Evolutionary conservation across 2,329 filamentous ascomycete genomes (phyloP).

Genomic region (Fusarium falciforme): DNA sequence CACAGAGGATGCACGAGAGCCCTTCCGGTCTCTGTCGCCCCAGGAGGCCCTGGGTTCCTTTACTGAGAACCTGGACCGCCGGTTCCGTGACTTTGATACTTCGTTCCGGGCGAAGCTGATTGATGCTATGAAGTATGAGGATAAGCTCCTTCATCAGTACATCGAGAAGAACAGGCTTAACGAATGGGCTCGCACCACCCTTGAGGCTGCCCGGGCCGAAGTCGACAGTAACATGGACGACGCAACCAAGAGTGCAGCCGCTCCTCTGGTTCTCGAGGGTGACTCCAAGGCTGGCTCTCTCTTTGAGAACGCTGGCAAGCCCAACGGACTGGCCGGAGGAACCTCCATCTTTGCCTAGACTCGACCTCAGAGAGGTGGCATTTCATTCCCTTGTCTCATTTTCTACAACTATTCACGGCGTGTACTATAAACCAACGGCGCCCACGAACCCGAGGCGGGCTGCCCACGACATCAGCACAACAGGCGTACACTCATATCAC

Average conservation of each 20-base stretch:
- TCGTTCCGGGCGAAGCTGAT: slow-evolving; percentile 74
- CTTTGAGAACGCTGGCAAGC: slow-evolving; percentile 30
- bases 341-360: slow-evolving; percentile 19
- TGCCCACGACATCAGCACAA: slow-evolving; percentile 11
- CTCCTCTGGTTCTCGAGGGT: slow-evolving; percentile 4
- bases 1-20: slow-evolving; percentile 55
- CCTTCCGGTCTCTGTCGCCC: slow-evolving; percentile 61
- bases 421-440: slow-evolving; percentile 26
- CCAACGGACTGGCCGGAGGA: slow-evolving; percentile 3
- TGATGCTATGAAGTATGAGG: slow-evolving; percentile 79
- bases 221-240: slow-evolving; percentile 49
- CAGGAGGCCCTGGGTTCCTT: slow-evolving; percentile 69
- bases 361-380: slow-evolving; percentile 5
- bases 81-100: slow-evolving; percentile 70
- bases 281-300: slow-evolving; percentile 31
- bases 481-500: slow-evolving; percentile 14
- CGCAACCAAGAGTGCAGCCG: slow-evolving; percentile 37
- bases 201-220: slow-evolving; percentile 52
- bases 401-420: background rate
- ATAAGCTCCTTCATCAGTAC: slow-evolving; percentile 71
- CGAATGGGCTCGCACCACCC: slow-evolving; percentile 68
- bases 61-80: slow-evolving; percentile 69
- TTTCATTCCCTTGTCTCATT: background rate
- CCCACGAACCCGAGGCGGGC: background rate
- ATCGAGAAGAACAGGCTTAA: slow-evolving; percentile 76